Evolutionary conservation across 768 basidiomycete genomes (phyloP), one percentile per base, ranked within the genome.

Genomic region (Rhodocollybia butyracea): DNA sequence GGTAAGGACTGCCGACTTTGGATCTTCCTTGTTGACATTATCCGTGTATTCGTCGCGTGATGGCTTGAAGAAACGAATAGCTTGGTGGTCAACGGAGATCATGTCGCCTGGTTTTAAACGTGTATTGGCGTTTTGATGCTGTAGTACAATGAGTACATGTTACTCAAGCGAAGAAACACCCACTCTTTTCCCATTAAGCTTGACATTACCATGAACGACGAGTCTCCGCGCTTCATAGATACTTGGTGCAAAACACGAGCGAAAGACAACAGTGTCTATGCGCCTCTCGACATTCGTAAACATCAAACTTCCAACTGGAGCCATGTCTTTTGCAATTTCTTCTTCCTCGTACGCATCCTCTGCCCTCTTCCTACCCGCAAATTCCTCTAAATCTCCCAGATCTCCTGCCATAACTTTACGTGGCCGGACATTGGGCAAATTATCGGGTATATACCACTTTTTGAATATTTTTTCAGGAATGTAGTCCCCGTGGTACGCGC

Each of bases 281-380:
- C 97, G 70, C 66, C 94, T 80, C 77, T 99, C 97, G n/a, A 98
- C 80, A 70, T 98, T 93, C 0, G 83, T 70, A 68, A 95, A 91
- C 91, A 98, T 95, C 80, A 99, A 81, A 68, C 91, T 94, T 47
- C 91, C 93, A 15, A 98, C 89, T 5, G 97, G 97, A 17, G 94
- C 88, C 62, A 91, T 79, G 1, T 83, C 86, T 61, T 84, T 81
- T 59, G 67, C 66, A 58, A 77, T 73, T 63, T 85, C 81, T 59
- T 83, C 78, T 63, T 75, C 72, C 57, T 78, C 76, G 46, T 76
- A 73, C 54, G 72, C 74, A 57, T 76, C 71, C 62, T 75, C 76
- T 65, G 74, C 81, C 62, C 75, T 72, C 55, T 80, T 73, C 61
- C 88, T 76, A 54, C 73, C 69, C 2, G 87, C 86, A 68, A 80